Base-by-base conservation (phyloP, 331 rosid species). In the Spiraea crenata region DNA sequence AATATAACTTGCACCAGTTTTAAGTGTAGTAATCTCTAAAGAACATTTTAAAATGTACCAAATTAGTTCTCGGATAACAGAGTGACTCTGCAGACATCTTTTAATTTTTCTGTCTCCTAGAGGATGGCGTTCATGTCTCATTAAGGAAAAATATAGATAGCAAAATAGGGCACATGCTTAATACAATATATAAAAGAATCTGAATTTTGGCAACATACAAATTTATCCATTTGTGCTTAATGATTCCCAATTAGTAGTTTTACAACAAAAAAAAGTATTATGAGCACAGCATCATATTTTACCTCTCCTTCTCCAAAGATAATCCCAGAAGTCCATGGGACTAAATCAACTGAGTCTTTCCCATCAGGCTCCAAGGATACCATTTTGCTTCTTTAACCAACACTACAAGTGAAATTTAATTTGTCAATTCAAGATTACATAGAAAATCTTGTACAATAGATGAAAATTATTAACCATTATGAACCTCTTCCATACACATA, bases 251-350 rank as follows among this genome's bases (percentile, higher is more conserved):
- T 10, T 6, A 49, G 46, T 68, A 39, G 16, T 41, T 3, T 51
- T 19, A 3, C 38, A 55, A n/a, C 51, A 34, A 13, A 69, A 1
- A 16, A 13, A 54, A 5, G 8, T 1, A 51, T 4, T 25, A 40
- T 9, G 0, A 48, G 49, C 46, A 41, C 1, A 4, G 50, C 35
- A 70, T 41, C 20, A 0, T 49, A 5, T 17, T 39, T n/a, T 80
- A 90, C 98, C 97, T 83, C 87, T 72, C 67, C 66, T 76, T 84
- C 80, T 40, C 80, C 75, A 66, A 88, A 90, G 67, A 87, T 69
- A 19, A 90, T 64, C 64, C 98, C 97, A 78, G 96, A 93, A 84
- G 98, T 90, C 98, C 98, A 93, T 82, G 85, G 84, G 39, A 82
- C 84, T 5, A 41, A 75, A 72, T 78, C 74, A 72, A 90, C 96